Evolutionary conservation across 1,284 basidiomycete species (phyloP), one percentile per base, ranked within the genome.

Genomic region (Leccinum fallax): DNA sequence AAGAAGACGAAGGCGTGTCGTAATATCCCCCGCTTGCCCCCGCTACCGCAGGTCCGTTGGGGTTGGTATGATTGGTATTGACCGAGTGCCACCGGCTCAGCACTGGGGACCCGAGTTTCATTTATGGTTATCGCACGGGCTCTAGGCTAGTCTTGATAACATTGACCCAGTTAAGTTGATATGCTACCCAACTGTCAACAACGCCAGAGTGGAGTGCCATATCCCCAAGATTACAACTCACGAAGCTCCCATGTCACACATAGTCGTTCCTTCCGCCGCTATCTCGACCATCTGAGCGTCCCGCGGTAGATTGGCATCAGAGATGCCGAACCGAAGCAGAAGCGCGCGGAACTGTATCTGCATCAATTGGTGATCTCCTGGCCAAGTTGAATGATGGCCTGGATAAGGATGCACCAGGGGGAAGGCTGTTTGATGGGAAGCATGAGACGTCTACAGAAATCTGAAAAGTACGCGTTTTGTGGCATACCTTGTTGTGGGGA

Each of bases 181-280:
- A 71, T 85, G 83, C 86, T 90, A 68, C 28, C 32, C 32, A 65
- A 69, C 55, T 65, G 69, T 69, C 65, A 66, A 60, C 28, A 56
- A 57, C 43, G 58, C 65, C 19, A 53, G 26, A 70, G 32, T 32
- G 32, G 32, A 32, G 43, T 55, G 58, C 43, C 24, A 57, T 38
- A 32, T 32, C 32, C 30, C 30, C 9, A 30, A 30, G 30, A 30
- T 30, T 30, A 51, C 26, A 36, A 81, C 89, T 80, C 71, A 92
- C 90, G 67, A 88, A 85, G 72, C 82, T 85, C 61, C 87, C 19
- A 94, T 84, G 69, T 95, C 94, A 71, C 90, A 87, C 69, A 92
- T 72, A 5, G 80, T 76, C 16, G 83, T 81, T 11, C 89, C 90
- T 69, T 94, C 92, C 7, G 84, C 82, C 15, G 90, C 89, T 56